Evolutionary conservation across 2,329 filamentous ascomycete species (phyloP), one percentile per base, ranked within the genome.

Genomic region (Ophiostoma fasciatum): DNA sequence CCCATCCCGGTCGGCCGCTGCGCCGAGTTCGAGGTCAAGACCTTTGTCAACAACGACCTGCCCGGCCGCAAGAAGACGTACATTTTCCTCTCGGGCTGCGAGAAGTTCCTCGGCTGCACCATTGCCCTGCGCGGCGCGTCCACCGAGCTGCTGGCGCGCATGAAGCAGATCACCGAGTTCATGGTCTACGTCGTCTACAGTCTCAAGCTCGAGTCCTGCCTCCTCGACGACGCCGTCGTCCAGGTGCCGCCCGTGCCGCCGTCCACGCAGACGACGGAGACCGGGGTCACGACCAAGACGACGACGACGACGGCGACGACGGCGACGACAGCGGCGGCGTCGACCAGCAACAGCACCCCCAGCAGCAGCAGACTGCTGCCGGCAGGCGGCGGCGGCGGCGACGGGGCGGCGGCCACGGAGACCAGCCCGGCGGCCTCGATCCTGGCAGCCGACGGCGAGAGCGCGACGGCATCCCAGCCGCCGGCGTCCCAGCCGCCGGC

Each of bases 181-280:
- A 94, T 98, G 88, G 81, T 92, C 26, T 98, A 96, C 48, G 92
- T 98, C 15, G 87, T 96, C 11, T 98, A 98, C 58, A 98, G 94
- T 49, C 66, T 98, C 36, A 94, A 93, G 52, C 68, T 98, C 12
- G 90, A 98, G 58, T 94, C 90, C 2, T 94, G 82, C 47, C 63
- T 98, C 31, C 82, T 98, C 70, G 73, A 83, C 35, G 90, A 98
- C 53, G 87, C 93, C 49, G 93, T 84, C 47, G 80, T 93, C 13
- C 73, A 87, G 42, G 78, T 92, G 17, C 85, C 85, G 1, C 67
- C 71, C 2, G 7, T n/a, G n/a, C 26, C 68, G 67, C 72, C 4
- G 52, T 62, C 48, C 18, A n/a, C 7, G 12, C 65, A 49, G 27
- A 54, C 47, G 37, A 61, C 54, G 38, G 22, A 27, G n/a, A 57